Evolutionary conservation across 371 early-diverging fungal species (phyloP).

Genomic region (Mycotypha africana): DNA sequence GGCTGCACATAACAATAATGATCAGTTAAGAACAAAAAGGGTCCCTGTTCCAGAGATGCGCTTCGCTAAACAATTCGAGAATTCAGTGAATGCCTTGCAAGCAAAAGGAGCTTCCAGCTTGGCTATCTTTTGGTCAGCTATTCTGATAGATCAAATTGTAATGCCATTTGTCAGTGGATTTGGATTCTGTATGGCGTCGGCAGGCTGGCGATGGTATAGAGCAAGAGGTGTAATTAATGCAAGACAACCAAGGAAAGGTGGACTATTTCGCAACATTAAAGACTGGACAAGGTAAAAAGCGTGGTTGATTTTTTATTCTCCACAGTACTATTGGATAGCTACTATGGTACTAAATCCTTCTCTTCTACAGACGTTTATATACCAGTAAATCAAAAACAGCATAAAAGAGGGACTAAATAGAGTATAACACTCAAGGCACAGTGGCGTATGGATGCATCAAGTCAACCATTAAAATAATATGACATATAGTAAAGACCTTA

Average conservation of each 20-base stretch:
- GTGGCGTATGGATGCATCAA: too few species aligned
- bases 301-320: too few species aligned
- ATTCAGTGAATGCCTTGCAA: constrained; percentile 20
- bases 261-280: constrained; percentile 23
- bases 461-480: too few species aligned
- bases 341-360: too few species aligned
- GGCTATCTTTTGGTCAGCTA: constrained; percentile 29
- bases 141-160: constrained; percentile 38
- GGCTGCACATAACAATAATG: too few species aligned
- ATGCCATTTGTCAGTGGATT: constrained; percentile 44
- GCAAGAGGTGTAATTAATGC: constrained; percentile 15
- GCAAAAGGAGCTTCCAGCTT: constrained; percentile 21
- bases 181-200: constrained; percentile 29
- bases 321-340: too few species aligned
- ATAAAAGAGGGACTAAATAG: too few species aligned
- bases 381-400: too few species aligned
- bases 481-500: too few species aligned
- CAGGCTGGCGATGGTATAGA: constrained; percentile 40
- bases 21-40: constrained; percentile 4
- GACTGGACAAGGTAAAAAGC: too few species aligned
- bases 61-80: constrained; percentile 37
- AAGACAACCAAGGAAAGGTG: constrained; percentile 6
- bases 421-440: too few species aligned
- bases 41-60: constrained; percentile 44
- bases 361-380: too few species aligned